Evolutionary conservation across 352 stramenopile genomes (phyloP).

Genomic region (Ophiocytium majus): DNA sequence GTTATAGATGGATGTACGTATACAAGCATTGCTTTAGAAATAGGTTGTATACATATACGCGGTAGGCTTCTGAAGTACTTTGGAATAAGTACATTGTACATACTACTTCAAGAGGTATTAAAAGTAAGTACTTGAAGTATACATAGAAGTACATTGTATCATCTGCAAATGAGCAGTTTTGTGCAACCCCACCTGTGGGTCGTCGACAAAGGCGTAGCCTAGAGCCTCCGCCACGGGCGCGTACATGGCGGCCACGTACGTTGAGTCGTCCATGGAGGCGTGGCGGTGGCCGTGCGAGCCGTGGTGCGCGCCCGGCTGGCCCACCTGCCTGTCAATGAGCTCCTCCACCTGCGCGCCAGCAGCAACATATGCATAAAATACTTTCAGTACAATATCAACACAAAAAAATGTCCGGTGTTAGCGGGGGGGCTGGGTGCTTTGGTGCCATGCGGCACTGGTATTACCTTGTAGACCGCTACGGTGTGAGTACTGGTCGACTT

Average conservation of each 20-base stretch:
- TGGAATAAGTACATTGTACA: no score
- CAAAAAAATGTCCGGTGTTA: no score
- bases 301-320: background rate
- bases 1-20: background rate
- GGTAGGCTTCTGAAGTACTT: background rate
- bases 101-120: no score
- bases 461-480: no score
- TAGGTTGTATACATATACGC: background rate
- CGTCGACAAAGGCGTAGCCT: background rate
- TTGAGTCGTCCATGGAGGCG: background rate
- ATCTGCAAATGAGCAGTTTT: background rate
- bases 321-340: slow-evolving; percentile 38
- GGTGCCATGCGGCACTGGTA: no score
- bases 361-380: no score
- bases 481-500: no score
- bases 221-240: background rate
- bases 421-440: no score
- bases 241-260: background rate
- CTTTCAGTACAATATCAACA: no score
- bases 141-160: background rate
- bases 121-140: background rate
- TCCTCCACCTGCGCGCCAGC: slow-evolving; percentile 31
- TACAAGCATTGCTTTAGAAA: background rate
- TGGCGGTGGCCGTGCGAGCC: background rate
- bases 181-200: background rate